A percentile compares a stretch with the other conserved stretches of the same genome.
Evolutionary conservation across 768 basidiomycete genomes (phyloP).

Genomic region (Kwoniella heveanensis): DNA sequence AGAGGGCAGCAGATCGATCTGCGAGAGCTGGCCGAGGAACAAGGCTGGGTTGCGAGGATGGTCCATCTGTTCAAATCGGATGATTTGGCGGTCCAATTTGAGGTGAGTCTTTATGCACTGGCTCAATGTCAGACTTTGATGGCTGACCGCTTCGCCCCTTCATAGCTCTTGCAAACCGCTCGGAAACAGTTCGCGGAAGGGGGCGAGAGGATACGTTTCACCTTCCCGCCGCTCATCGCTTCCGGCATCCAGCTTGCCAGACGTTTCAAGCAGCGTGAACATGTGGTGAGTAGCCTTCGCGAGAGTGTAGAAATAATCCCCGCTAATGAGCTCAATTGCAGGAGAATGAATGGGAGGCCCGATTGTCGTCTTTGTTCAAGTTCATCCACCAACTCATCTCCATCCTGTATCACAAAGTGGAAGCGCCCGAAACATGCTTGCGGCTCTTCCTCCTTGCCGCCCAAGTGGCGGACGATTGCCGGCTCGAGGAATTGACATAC

Average conservation of each 20-base stretch:
- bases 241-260: constrained; percentile 89
- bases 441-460: constrained; percentile 94
- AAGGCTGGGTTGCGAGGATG: constrained; percentile 98
- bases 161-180: constrained; percentile 84
- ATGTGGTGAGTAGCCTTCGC: constrained; percentile 49
- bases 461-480: constrained; percentile 90
- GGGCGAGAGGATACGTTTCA: constrained; percentile 92
- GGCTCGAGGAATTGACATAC: constrained; percentile 92
- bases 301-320: not conserved
- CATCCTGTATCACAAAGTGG: constrained; percentile 88
- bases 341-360: constrained; percentile 84
- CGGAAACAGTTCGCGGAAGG: constrained; percentile 80
- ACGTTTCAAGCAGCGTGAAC: constrained; percentile 81
- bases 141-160: not conserved
- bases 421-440: constrained; percentile 82
- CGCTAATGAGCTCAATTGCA: constrained; percentile 46
- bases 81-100: constrained; percentile 82
- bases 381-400: constrained; percentile 91
- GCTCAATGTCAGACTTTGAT: not conserved
- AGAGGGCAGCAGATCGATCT: constrained; percentile 63
- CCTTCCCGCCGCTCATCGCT: constrained; percentile 94
- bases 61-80: constrained; percentile 92
- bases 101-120: constrained; percentile 63
- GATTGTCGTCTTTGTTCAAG: constrained; percentile 85
- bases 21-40: constrained; percentile 95